Evolutionary conservation across 78 protist genomes (phyloP), one percentile per base, ranked within the genome.

Genomic region (Dictyostelium intermedium): DNA sequence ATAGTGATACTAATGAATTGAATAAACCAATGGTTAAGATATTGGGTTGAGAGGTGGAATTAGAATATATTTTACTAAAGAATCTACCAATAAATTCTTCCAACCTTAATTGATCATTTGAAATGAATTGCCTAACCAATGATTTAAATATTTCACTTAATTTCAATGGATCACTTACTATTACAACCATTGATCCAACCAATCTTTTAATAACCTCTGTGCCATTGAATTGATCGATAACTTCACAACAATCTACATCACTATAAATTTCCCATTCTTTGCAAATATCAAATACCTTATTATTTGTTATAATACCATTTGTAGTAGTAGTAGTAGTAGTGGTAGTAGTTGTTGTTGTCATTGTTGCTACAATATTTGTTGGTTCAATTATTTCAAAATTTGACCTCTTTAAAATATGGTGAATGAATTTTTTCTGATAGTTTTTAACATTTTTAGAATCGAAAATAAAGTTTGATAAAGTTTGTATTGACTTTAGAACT

Each of bases 51-150:
- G 70, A 47, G 18, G 56, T 2, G 18, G 41, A 37, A 9, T 16
- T 2, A 39, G 45, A 41, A 74, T 50, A 86, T 37, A 86, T 1
- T 16, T 41, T 53, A 25, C 78, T 45, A n/a, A 86, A 34, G 16
- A 86, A 86, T 25, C 66, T 78, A 16, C 82, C 92, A 34, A 86
- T 35, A 41, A 83, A 66, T n/a, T 83, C 89, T 69, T 83, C 89
- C 18, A 83, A 41, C 30, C 10, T 10, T 47, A 23, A 10, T 14
- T 11, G 32, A 80, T 80, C 84, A 47, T 47, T 47, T 10, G 13
- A 32, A 14, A 72, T 72, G 43, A 72, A 72, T 34, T 30, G 18
- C 6, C 18, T 72, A 8, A 72, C 79, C 25, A 72, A 32, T 34
- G 39, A 34, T 34, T 72, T 72, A 34, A 72, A 72, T 2, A 72